These are phyloP conservation scores for Microstegium vimineum DNA, from an alignment of 176 grass and related monocot species.

Conservation along the genomic window DNA sequence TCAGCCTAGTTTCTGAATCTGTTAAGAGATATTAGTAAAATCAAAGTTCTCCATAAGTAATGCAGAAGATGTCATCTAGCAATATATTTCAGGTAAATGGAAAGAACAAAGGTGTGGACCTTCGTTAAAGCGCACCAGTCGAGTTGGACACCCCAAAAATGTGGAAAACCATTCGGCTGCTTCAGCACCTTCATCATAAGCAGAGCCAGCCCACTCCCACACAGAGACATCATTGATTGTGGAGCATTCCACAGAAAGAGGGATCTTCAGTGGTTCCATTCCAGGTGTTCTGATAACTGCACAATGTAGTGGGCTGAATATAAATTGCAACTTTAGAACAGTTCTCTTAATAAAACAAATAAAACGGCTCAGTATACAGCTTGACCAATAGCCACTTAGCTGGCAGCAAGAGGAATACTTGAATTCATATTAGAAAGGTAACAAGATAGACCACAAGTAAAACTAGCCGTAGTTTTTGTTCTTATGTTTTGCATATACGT, in stretches of 20 bases:
- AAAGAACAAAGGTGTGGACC: slow-evolving; percentile 12
- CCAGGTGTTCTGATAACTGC: slow-evolving; percentile 13
- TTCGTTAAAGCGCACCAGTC: slow-evolving; percentile 64
- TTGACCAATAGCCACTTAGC: no score
- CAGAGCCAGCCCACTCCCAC: slow-evolving; percentile 87
- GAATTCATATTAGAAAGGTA: no score
- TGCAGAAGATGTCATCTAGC: background rate
- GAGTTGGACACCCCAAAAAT: slow-evolving; percentile 64
- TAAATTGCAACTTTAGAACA: no score
- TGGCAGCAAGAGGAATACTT: no score
- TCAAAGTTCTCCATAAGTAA: background rate
- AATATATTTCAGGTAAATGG: background rate
- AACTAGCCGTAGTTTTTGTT: background rate
- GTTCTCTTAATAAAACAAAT: background rate
- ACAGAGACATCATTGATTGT: slow-evolving; percentile 55
- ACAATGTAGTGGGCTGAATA: no score
- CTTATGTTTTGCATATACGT: no score
- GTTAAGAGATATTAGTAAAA: background rate
- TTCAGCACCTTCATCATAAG: slow-evolving; percentile 69
- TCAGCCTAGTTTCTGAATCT: slow-evolving; percentile 62
- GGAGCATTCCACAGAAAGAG: slow-evolving; percentile 25
- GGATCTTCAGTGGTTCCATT: slow-evolving; percentile 63
- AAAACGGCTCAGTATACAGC: no score
- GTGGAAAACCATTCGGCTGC: slow-evolving; percentile 70
- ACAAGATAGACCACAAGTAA: background rate